Conservation (phyloP, 768 basidiomycete genomes). For the Postia placenta region DNA sequence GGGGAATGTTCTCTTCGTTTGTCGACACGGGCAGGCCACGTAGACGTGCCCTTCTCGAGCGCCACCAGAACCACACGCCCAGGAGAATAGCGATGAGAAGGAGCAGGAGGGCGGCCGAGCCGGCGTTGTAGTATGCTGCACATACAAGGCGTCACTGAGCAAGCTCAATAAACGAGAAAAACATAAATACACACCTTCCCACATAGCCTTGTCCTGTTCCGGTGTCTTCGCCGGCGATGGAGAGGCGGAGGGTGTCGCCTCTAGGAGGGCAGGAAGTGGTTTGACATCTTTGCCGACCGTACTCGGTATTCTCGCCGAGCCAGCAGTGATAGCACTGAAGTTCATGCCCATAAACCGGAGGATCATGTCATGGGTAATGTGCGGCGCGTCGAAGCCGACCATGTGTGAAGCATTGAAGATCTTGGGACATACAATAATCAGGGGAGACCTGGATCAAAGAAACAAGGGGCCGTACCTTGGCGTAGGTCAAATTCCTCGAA, state of each 20-base stretch:
- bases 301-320: slow-evolving; percentile 76
- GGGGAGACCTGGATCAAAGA: neutral
- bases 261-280: slow-evolving; percentile 49
- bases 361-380: slow-evolving; percentile 95
- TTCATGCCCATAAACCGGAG: slow-evolving; percentile 94
- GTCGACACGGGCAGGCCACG: slow-evolving; percentile 33
- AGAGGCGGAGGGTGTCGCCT: slow-evolving; percentile 29
- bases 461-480: slow-evolving; percentile 50
- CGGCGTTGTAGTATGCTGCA: slow-evolving; percentile 91
- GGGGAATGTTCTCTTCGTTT: slow-evolving; percentile 69
- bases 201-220: slow-evolving; percentile 78
- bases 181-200: slow-evolving; percentile 62
- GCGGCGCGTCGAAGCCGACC: slow-evolving; percentile 85
- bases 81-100: slow-evolving; percentile 63
- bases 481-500: slow-evolving; percentile 88
- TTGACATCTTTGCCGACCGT: slow-evolving; percentile 71
- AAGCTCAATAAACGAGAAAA: neutral
- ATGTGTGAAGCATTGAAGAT: slow-evolving; percentile 95
- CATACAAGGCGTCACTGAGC: too few relatives aligned
- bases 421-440: slow-evolving; percentile 29
- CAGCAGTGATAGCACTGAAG: slow-evolving; percentile 73
- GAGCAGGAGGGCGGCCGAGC: slow-evolving; percentile 81
- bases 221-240: slow-evolving; percentile 51
- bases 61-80: slow-evolving; percentile 77
- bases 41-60: slow-evolving; percentile 40